phyloP scores from a whole-genome alignment of 306 rosid species.

The Amphicarpaea edgeworthii region DNA sequence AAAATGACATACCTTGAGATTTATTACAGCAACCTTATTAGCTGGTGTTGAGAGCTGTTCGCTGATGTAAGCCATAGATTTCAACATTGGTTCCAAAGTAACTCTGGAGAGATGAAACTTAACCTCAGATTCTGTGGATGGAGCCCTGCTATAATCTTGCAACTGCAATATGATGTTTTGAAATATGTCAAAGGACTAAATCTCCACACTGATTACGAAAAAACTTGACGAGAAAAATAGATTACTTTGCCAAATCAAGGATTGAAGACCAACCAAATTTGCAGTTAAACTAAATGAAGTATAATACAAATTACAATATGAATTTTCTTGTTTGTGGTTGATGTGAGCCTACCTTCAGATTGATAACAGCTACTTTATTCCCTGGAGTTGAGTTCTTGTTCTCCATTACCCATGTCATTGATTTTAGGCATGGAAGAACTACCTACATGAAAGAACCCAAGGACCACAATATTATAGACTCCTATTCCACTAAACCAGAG shows the following conservation, averaged over 20 bases:
- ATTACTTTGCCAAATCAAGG: conserved; percentile 20
- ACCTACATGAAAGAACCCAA: conserved; percentile 55
- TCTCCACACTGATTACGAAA: conserved; percentile 21
- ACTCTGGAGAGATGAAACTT: conserved; percentile 92
- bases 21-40: conserved; percentile 94
- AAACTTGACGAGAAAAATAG: conserved; percentile 28
- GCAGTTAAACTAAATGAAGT: conserved; percentile 10
- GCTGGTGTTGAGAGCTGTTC: conserved; percentile 93
- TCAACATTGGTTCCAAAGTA: conserved; percentile 94
- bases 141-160: conserved; percentile 81
- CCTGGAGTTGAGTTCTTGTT: conserved; percentile 81
- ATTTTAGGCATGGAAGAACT: conserved; percentile 89
- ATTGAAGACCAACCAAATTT: conserved; percentile 35
- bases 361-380: conserved; percentile 85
- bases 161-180: conserved; percentile 61
- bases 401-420: conserved; percentile 99
- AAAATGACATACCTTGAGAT: conserved; percentile 69
- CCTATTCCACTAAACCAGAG: conserved; percentile 28
- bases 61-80: conserved; percentile 92
- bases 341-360: conserved; percentile 70
- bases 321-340: conserved; percentile 12
- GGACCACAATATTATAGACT: conserved; percentile 41
- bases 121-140: conserved; percentile 86
- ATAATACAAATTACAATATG: not conserved
- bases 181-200: conserved; percentile 32